phyloP scores from a whole-genome alignment of 768 basidiomycete species.

The Phylloporus sp. region DNA sequence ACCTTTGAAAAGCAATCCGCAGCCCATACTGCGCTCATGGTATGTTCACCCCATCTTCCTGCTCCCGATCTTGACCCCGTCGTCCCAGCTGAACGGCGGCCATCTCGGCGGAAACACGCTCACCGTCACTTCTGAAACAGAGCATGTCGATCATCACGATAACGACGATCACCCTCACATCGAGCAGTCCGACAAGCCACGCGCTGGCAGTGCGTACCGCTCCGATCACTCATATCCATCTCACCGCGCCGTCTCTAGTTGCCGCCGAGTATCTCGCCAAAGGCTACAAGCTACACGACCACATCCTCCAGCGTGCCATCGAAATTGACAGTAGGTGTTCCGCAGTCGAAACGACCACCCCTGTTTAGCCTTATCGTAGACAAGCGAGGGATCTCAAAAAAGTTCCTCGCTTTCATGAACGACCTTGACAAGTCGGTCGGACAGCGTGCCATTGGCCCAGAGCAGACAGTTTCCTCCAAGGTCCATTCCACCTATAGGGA shows the following conservation, averaged over 20 bases:
- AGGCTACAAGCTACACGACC: constrained; percentile 80
- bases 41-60: constrained; percentile 20
- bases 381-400: constrained; percentile 82
- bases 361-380: constrained; percentile 31
- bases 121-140: constrained; percentile 63
- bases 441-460: constrained; percentile 64
- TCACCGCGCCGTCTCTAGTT: constrained; percentile 39
- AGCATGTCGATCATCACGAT: constrained; percentile 52
- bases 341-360: too few species aligned
- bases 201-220: constrained; percentile 62
- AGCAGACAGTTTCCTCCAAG: constrained; percentile 75
- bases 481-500: constrained; percentile 56
- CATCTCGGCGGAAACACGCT: constrained; percentile 69
- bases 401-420: constrained; percentile 78
- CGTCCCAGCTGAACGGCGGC: constrained; percentile 61
- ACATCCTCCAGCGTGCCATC: constrained; percentile 72
- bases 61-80: not conserved
- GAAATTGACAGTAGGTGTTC: constrained; percentile 59
- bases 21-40: constrained; percentile 83
- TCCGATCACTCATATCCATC: not conserved
- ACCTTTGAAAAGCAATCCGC: constrained; percentile 81
- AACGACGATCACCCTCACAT: constrained; percentile 37
- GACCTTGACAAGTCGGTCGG: constrained; percentile 68
- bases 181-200: constrained; percentile 88
- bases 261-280: constrained; percentile 91